These are phyloP conservation scores for Arabis hirsuta DNA, from an alignment of 345 rosid genomes.

Conservation along the genomic window DNA sequence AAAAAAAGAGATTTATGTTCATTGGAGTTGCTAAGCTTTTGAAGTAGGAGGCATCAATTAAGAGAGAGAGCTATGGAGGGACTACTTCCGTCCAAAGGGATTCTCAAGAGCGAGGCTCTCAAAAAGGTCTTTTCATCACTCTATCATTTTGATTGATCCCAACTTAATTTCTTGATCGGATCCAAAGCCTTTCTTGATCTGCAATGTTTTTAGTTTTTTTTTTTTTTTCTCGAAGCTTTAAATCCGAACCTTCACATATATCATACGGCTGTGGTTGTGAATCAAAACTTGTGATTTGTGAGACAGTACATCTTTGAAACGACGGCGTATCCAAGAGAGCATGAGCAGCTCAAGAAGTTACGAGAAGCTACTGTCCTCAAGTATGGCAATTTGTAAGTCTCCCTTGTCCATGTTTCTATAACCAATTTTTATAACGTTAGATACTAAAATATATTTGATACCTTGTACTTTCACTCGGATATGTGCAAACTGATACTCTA, in stretches of 20 bases:
- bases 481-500: background rate
- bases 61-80: conserved; percentile 27
- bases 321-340: conserved; percentile 55
- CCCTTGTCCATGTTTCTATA: conserved; percentile 6
- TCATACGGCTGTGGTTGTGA: background rate
- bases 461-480: background rate
- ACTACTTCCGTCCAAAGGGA: conserved; percentile 39
- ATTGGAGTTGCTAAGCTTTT: conserved; percentile 8
- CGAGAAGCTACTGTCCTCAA: conserved; percentile 47
- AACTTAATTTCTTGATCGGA: background rate
- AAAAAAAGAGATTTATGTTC: background rate
- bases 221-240: background rate
- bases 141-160: background rate
- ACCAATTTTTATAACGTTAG: conserved; percentile 2
- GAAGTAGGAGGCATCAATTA: conserved; percentile 15
- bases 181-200: conserved; percentile 12
- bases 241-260: background rate
- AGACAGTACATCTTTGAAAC: conserved; percentile 40
- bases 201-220: background rate
- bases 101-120: conserved; percentile 41
- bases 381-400: conserved; percentile 41
- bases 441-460: background rate
- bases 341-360: conserved; percentile 46
- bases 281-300: conserved; percentile 3
- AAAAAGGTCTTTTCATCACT: conserved; percentile 32